Conservation (phyloP, 1,284 basidiomycete genomes). For the Cryptococcus sp. region DNA sequence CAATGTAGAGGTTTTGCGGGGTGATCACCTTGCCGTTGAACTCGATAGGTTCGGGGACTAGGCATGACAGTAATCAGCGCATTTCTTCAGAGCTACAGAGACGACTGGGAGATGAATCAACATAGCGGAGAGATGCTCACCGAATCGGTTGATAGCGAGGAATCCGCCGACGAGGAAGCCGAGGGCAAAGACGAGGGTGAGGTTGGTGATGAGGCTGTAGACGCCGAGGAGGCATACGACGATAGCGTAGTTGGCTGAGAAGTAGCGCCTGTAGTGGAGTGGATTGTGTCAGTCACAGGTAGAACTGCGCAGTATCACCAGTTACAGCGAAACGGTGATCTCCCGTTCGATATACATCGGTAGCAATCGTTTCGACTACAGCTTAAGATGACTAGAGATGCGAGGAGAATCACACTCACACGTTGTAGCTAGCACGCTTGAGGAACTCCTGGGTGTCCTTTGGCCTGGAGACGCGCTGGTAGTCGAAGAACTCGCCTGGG, state of each 20-base stretch:
- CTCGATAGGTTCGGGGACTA: conserved; percentile 54
- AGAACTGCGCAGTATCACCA: too few relatives aligned
- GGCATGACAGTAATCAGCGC: not conserved
- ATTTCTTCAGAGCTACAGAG: not conserved
- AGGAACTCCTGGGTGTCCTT: conserved; percentile 63
- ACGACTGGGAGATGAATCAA: not conserved
- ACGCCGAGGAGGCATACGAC: conserved; percentile 78
- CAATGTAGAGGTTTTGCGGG: conserved; percentile 66
- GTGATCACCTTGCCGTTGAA: conserved; percentile 56
- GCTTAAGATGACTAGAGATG: too few relatives aligned
- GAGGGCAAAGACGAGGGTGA: conserved; percentile 76
- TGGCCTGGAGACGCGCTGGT: conserved; percentile 75
- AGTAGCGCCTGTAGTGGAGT: conserved; percentile 61
- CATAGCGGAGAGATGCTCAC: conserved; percentile 57
- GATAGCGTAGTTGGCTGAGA: conserved; percentile 88
- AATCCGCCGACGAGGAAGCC: conserved; percentile 91
- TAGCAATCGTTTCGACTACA: too few relatives aligned
- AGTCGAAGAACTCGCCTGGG: conserved; percentile 77
- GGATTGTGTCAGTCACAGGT: too few relatives aligned
- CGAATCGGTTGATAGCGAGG: conserved; percentile 83
- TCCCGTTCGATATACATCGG: too few relatives aligned
- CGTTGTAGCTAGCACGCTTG: conserved; percentile 44
- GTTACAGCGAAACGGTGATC: too few relatives aligned
- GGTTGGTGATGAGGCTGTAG: conserved; percentile 85
- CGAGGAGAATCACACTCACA: conserved; percentile 28